Evolutionary conservation across 2,329 filamentous ascomycete species (phyloP).

Genomic region (Pseudogymnoascus pannorum): DNA sequence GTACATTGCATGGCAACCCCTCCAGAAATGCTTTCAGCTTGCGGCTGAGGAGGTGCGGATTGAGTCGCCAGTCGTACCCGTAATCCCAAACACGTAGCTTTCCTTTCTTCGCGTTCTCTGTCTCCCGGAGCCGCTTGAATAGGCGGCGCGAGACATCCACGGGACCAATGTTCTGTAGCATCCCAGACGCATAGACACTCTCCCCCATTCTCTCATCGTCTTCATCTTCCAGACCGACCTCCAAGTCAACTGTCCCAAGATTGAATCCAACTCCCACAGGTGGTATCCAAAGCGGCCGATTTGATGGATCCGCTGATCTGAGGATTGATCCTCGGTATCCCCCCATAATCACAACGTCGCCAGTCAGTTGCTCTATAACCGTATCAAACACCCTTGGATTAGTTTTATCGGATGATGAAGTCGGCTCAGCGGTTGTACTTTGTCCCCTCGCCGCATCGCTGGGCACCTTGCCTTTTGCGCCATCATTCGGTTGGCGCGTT

Average conservation of each 20-base stretch:
- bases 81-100: conserved; percentile 79
- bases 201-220: conserved; percentile 80
- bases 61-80: conserved; percentile 90
- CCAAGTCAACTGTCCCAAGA: conserved; percentile 82
- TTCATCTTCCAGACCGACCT: conserved; percentile 72
- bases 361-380: conserved; percentile 62
- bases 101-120: conserved; percentile 63
- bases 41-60: conserved; percentile 66
- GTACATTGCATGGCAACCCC: conserved; percentile 65
- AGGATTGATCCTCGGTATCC: conserved; percentile 89
- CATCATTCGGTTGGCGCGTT: conserved; percentile 10
- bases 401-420: conserved; percentile 36
- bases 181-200: conserved; percentile 75
- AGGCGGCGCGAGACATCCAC: conserved; percentile 82
- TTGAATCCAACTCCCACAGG: conserved; percentile 90
- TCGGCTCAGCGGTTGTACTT: neutral
- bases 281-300: conserved; percentile 79
- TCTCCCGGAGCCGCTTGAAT: conserved; percentile 68
- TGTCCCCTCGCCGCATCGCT: neutral
- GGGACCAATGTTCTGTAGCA: conserved; percentile 85
- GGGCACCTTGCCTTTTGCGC: neutral
- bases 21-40: conserved; percentile 69
- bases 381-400: conserved; percentile 32
- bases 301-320: conserved; percentile 70
- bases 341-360: conserved; percentile 81